A percentile compares a stretch with the other conserved stretches of the same genome.
These are phyloP conservation scores for Cephalotrichum gorgonifer DNA, from an alignment of 2,329 filamentous ascomycete species.

Conservation along the genomic window DNA sequence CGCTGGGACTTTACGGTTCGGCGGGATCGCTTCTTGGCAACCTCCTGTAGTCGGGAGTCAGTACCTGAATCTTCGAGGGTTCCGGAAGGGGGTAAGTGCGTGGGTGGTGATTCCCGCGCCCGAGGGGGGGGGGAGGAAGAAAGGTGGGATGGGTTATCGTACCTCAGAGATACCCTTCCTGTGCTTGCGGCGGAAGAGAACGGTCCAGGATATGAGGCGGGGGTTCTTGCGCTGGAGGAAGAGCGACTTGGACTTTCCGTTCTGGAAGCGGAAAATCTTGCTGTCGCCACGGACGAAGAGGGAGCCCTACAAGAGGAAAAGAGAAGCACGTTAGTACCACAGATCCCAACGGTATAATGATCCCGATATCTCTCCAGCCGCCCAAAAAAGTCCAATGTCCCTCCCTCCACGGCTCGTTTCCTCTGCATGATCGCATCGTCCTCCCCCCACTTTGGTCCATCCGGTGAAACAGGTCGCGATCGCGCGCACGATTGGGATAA, in stretches of 20 bases:
- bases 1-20: conserved; percentile 97
- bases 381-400: neutral
- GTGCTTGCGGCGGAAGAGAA: conserved; percentile 96
- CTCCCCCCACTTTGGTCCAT: neutral
- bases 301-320: conserved; percentile 65
- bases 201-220: conserved; percentile 97
- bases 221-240: conserved; percentile 99
- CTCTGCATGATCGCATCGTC: neutral
- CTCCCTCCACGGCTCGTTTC: neutral
- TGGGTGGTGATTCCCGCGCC: neutral
- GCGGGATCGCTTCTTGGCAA: conserved; percentile 99
- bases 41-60: conserved; percentile 64
- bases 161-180: conserved; percentile 99
- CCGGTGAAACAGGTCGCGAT: neutral
- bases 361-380: neutral
- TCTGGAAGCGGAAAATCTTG: conserved; percentile 99
- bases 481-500: neutral
- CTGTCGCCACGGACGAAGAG: conserved; percentile 99
- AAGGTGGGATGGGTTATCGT: conserved; percentile 30
- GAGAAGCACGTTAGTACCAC: neutral
- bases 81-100: neutral
- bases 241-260: conserved; percentile 98
- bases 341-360: neutral
- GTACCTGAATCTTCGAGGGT: conserved; percentile 11
- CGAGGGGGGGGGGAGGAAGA: neutral